These are phyloP conservation scores for Russula foetens DNA, from an alignment of 768 basidiomycete genomes.

Conservation along the genomic window DNA sequence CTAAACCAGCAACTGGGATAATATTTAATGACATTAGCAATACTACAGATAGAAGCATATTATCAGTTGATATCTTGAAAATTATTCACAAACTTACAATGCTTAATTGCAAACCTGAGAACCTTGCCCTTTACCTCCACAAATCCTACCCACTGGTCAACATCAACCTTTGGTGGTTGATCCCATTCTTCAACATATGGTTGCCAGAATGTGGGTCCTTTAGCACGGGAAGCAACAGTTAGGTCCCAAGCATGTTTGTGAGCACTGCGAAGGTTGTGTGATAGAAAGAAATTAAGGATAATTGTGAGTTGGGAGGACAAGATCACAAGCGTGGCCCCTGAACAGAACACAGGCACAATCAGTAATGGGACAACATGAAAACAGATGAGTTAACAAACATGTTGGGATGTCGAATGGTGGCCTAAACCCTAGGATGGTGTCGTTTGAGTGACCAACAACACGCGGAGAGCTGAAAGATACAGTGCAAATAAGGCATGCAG, in stretches of 20 bases:
- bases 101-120: slow-evolving; percentile 38
- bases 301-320: slow-evolving; percentile 64
- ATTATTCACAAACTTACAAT: slow-evolving; percentile 29
- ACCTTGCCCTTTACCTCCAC: slow-evolving; percentile 32
- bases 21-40: slow-evolving; percentile 55
- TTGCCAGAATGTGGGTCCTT: slow-evolving; percentile 77
- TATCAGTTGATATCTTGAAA: slow-evolving; percentile 1
- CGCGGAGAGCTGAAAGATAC: slow-evolving; percentile 43
- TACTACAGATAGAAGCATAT: slow-evolving; percentile 30
- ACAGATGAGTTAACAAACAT: slow-evolving; percentile 36
- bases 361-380: not conserved
- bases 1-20: slow-evolving; percentile 53
- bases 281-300: slow-evolving; percentile 77
- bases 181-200: slow-evolving; percentile 81
- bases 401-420: slow-evolving; percentile 64
- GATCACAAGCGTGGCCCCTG: slow-evolving; percentile 70
- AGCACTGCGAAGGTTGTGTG: slow-evolving; percentile 74
- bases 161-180: slow-evolving; percentile 39
- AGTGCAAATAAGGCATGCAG: not conserved
- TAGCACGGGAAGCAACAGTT: slow-evolving; percentile 76
- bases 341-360: not conserved
- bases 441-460: slow-evolving; percentile 52
- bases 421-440: slow-evolving; percentile 55
- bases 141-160: slow-evolving; percentile 27
- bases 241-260: slow-evolving; percentile 72